Base-by-base conservation (phyloP, 306 rosid genomes). In the Sesbania bispinosa region DNA sequence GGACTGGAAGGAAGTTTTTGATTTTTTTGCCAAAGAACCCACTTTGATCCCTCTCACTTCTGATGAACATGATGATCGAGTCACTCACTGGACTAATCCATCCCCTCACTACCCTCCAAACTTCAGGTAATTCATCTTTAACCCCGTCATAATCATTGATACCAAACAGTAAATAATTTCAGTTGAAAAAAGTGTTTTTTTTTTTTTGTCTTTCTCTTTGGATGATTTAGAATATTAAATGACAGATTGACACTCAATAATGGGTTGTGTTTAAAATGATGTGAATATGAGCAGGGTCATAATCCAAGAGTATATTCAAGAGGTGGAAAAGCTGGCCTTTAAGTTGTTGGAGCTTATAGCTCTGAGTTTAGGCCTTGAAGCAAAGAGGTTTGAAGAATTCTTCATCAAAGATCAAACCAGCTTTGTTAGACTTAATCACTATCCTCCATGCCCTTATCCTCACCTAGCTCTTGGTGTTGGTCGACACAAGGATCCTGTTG, bases 1-100 rank as follows among this genome's bases (percentile, higher is more conserved):
- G 16, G 97, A 92, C 23, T 87, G 97, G 96, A 90, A 87, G 42
- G 96, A 90, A 62, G 91, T 81, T 4, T 82, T 84, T 69, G 96
- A 88, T 81, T 82, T 84, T 50, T 3, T 9, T 0, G 59, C 76
- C 14, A 39, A 38, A 26, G 88, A 81, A 1, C 92, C 91, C 0
- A 80, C 85, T 3, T 1, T 80, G 0, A 4, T 79, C 7, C 83
- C 93, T 2, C 26, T 71, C 5, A 85, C 85, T 15, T 42, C 48
- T 23, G 80, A 81, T 10, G 79, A 76, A 18, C 36, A 69, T 3
- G 89, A 82, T 30, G 9, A 57, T 14, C 66, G 43, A 7, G 39
- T 85, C 38, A 53, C 69, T 1, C 57, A 35, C 15, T 86, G 84
- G 96, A 35, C 20, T 7, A 92, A 87, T 20, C 75, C 45, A 16